Conservation (phyloP, 2,329 filamentous ascomycete genomes). For the Trichoderma simmonsii region DNA sequence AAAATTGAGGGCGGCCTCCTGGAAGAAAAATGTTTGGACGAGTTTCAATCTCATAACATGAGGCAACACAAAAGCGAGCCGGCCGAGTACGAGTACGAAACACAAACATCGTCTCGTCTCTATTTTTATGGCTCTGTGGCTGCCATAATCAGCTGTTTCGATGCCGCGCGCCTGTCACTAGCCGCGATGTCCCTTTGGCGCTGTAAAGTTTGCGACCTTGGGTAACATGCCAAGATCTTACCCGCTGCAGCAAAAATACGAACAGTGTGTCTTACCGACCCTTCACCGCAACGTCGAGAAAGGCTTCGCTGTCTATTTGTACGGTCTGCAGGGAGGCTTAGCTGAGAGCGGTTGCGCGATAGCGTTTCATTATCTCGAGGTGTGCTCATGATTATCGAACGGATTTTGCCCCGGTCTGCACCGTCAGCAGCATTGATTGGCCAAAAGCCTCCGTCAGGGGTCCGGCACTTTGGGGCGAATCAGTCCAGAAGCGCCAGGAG, state of each 20-base stretch:
- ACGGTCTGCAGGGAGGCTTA: neutral
- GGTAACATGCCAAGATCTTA: neutral
- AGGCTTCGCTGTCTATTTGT: neutral
- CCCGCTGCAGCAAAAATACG: neutral
- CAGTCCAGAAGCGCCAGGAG: conserved; percentile 11
- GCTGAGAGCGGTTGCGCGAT: neutral
- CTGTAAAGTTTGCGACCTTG: neutral
- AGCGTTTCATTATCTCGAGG: neutral
- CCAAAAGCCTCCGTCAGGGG: neutral
- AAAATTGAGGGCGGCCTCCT: neutral
- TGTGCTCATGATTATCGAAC: conserved; percentile 2
- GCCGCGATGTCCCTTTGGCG: neutral
- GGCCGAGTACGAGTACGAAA: neutral
- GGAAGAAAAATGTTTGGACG: neutral
- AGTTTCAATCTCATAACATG: neutral
- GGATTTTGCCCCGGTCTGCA: neutral
- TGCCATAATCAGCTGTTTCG: neutral
- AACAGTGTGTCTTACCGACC: neutral
- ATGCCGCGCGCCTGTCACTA: conserved; percentile 16
- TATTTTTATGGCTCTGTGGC: neutral
- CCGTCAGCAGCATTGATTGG: conserved; percentile 13
- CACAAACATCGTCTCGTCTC: neutral
- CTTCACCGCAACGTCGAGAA: neutral
- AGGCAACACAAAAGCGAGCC: neutral
- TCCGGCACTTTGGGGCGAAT: neutral